Conservation (phyloP, 306 rosid species). For the Cicer chorassanicum region DNA sequence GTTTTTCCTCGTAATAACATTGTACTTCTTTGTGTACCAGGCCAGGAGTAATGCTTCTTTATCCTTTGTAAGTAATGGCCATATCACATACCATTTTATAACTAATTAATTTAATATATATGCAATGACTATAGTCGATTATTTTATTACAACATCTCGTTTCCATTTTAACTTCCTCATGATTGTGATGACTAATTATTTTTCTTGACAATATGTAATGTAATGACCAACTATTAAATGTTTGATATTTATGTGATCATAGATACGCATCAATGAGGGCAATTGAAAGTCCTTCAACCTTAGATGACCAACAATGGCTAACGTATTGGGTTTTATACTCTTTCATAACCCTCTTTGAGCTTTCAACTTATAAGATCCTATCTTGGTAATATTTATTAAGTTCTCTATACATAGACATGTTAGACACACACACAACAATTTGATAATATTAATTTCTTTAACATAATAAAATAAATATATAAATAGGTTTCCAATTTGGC, state of each 20-base stretch:
- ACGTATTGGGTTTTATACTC: conserved; percentile 93
- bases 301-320: conserved; percentile 95
- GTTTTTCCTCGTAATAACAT: conserved; percentile 23
- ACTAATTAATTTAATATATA: neutral
- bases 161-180: too few relatives aligned
- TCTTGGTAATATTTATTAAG: conserved; percentile 53
- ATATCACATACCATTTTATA: neutral
- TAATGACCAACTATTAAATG: neutral
- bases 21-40: conserved; percentile 49
- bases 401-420: neutral
- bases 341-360: conserved; percentile 75
- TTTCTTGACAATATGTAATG: too few relatives aligned
- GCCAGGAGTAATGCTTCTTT: conserved; percentile 89
- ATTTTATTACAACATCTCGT: too few relatives aligned
- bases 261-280: conserved; percentile 90
- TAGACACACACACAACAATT: neutral
- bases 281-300: conserved; percentile 85
- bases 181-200: too few relatives aligned
- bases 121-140: neutral
- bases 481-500: conserved; percentile 82
- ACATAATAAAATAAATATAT: neutral
- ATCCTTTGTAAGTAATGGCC: conserved; percentile 74
- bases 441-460: neutral
- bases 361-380: conserved; percentile 67
- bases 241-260: conserved; percentile 34